Percentiles rank a stretch among this genome's conserved stretches.
These are phyloP conservation scores for Psidium guajava DNA, from an alignment of 345 rosid genomes.

Conservation along the genomic window DNA sequence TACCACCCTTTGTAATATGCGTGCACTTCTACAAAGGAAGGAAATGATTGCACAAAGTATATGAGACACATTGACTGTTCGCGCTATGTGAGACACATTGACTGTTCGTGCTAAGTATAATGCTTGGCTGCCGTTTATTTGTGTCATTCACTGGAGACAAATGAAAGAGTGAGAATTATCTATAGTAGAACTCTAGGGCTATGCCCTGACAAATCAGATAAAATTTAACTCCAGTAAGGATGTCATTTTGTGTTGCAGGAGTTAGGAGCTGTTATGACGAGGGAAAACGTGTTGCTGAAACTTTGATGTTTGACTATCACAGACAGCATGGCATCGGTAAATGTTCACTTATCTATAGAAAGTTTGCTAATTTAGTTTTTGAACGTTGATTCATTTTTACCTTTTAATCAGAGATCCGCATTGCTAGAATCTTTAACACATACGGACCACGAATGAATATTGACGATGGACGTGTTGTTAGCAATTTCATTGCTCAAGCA, in stretches of 20 bases:
- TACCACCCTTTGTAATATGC: neutral
- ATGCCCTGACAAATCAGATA: neutral
- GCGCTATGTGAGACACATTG: neutral
- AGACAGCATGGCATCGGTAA: conserved; percentile 92
- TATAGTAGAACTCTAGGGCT: neutral
- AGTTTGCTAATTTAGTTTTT: neutral
- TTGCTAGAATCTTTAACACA: conserved; percentile 97
- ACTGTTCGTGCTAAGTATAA: neutral
- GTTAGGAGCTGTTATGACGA: conserved; percentile 96
- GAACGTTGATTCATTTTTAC: neutral
- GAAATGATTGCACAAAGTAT: neutral
- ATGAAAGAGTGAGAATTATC: neutral
- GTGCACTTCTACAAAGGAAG: neutral
- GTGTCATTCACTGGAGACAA: neutral
- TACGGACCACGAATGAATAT: conserved; percentile 98
- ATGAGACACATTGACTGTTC: neutral
- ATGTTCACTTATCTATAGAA: neutral
- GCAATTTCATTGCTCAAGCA: conserved; percentile 99
- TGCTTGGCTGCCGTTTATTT: neutral
- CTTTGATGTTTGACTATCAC: conserved; percentile 96
- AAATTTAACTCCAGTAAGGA: neutral
- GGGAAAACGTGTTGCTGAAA: conserved; percentile 98
- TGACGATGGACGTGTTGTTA: conserved; percentile 98
- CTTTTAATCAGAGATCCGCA: conserved; percentile 59
- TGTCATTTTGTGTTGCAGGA: conserved; percentile 24